phyloP scores from a whole-genome alignment of 768 basidiomycete genomes.

The Boletus rubropictus region DNA sequence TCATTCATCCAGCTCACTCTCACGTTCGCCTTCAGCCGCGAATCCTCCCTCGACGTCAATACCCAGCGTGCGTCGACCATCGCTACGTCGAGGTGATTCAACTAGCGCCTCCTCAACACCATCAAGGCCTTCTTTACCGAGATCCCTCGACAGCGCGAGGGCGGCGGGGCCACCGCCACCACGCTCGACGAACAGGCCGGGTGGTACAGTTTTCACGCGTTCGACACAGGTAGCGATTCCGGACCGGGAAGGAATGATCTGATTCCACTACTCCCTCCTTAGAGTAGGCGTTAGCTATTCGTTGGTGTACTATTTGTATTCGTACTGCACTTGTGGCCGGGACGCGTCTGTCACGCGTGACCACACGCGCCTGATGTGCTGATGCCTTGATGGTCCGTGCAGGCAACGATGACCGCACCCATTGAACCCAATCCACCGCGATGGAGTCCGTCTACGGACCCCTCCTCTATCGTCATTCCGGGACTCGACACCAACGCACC shows the following conservation, averaged over 20 bases:
- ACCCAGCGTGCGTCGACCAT: slow-evolving; percentile 25
- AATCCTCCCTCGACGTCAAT: slow-evolving; percentile 25
- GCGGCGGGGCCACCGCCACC: slow-evolving; percentile 57
- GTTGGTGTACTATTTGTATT: neutral
- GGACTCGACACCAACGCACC: slow-evolving; percentile 68
- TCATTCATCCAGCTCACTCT: slow-evolving; percentile 12
- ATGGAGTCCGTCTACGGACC: slow-evolving; percentile 64
- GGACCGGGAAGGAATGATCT: slow-evolving; percentile 60
- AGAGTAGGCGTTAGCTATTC: neutral
- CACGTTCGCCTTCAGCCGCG: slow-evolving; percentile 10
- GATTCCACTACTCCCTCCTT: slow-evolving; percentile 8
- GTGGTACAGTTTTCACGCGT: slow-evolving; percentile 39
- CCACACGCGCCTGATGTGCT: slow-evolving; percentile 9
- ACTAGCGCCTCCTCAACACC: slow-evolving; percentile 21
- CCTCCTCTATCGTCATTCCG: slow-evolving; percentile 58
- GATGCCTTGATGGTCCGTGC: neutral
- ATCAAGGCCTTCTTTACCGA: slow-evolving; percentile 24
- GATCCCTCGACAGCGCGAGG: slow-evolving; percentile 20
- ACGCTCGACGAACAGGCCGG: slow-evolving; percentile 61
- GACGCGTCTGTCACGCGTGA: slow-evolving; percentile 23
- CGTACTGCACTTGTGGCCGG: neutral
- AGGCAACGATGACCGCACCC: slow-evolving; percentile 28
- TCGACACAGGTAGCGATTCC: slow-evolving; percentile 49
- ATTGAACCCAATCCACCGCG: slow-evolving; percentile 58
- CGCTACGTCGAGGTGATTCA: slow-evolving; percentile 23